Conservation (phyloP, 2,329 filamentous ascomycete species). For the Fusarium bactridioides region DNA sequence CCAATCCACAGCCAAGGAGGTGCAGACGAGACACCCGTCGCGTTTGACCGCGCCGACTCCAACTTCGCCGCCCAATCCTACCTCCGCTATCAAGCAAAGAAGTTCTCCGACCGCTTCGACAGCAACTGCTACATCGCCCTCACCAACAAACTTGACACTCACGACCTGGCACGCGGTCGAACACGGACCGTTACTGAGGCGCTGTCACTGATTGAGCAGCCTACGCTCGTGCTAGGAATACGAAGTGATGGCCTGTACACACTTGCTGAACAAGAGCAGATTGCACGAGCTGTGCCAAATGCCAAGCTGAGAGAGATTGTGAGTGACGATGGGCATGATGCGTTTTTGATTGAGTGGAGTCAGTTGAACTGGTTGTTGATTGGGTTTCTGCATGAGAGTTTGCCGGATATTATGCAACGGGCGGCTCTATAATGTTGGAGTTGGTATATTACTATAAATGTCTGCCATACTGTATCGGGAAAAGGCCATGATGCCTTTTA, state of each 20-base stretch:
- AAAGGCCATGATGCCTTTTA: fast-evolving
- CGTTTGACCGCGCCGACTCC: not conserved
- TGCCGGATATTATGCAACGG: not conserved
- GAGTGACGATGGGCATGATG: not conserved
- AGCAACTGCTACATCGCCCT: not conserved
- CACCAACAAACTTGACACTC: not conserved
- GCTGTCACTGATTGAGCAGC: not conserved
- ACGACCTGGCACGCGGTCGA: not conserved
- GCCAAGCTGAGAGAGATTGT: not conserved
- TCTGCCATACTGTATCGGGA: fast-evolving
- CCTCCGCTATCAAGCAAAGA: not conserved
- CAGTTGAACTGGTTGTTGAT: not conserved
- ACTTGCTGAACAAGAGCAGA: not conserved
- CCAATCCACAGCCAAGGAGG: not conserved
- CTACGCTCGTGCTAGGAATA: not conserved
- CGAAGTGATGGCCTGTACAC: not conserved
- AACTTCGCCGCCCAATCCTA: not conserved
- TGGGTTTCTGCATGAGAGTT: not conserved
- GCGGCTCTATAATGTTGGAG: not conserved
- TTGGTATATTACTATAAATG: too few species aligned
- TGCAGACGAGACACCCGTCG: not conserved
- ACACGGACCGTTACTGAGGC: not conserved
- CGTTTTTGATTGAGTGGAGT: not conserved
- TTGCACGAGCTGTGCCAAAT: not conserved
- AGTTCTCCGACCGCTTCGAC: not conserved